A percentile compares a stretch with the other conserved stretches of the same genome.
Conservation (phyloP, 2,329 filamentous ascomycete species). For the Exophiala xenobiotica region DNA sequence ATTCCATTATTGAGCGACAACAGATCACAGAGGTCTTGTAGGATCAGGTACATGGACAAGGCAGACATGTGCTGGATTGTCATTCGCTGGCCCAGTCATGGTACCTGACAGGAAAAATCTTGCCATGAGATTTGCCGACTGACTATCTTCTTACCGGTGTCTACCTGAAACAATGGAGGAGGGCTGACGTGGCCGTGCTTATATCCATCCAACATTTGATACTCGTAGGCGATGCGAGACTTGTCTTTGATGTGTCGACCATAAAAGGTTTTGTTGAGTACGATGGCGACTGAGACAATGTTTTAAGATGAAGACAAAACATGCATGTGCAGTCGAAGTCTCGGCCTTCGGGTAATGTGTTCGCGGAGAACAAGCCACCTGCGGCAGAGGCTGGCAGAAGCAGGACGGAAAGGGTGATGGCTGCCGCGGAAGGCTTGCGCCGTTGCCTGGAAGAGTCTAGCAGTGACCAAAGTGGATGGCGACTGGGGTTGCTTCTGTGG, state of each 20-base stretch:
- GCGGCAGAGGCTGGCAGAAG: background rate
- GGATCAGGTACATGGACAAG: constrained; percentile 4
- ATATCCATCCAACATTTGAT: too few species aligned
- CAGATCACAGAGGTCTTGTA: constrained; percentile 51
- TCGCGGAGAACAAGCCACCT: background rate
- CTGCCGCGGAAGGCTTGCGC: background rate
- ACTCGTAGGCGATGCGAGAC: too few species aligned
- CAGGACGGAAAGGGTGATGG: background rate
- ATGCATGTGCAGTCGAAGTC: constrained; percentile 1
- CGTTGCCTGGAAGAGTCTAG: constrained; percentile 34
- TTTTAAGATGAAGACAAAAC: background rate
- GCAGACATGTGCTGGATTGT: constrained; percentile 7
- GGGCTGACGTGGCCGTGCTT: background rate
- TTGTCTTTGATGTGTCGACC: too few species aligned
- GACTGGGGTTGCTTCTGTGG: background rate
- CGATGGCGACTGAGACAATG: background rate
- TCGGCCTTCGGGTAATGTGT: background rate
- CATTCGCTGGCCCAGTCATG: constrained; percentile 9
- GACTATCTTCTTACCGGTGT: background rate
- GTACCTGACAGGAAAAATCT: constrained; percentile 10
- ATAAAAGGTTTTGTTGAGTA: too few species aligned
- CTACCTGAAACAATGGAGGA: constrained; percentile 1
- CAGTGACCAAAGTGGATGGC: constrained; percentile 57
- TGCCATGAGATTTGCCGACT: background rate
- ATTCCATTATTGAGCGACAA: constrained; percentile 76